Base-by-base conservation (phyloP, 495 filamentous ascomycete genomes). In the Parathielavia appendiculata region DNA sequence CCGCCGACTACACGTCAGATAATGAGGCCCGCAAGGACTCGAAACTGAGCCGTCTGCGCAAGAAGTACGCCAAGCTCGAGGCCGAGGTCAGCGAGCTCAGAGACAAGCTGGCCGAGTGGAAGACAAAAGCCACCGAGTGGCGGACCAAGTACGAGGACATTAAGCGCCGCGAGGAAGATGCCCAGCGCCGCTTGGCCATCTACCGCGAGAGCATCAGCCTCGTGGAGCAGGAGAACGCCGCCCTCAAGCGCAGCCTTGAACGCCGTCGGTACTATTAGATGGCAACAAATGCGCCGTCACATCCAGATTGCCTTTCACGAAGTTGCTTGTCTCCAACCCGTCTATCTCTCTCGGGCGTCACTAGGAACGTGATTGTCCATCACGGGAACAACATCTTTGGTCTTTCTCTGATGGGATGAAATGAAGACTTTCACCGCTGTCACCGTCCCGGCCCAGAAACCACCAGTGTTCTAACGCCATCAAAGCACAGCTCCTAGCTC, bases 1-100 rank as follows among this genome's bases (percentile, higher is more conserved):
- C 63, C 5, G 48, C 59, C 13, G 63, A 65, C 50, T 52, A 39
- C 40, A 14, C 3, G 13, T 56, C 64, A 12, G 63, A 66, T 50
- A 47, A 56, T 41, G 65, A 67, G 6, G 54, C 57, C 34, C 57
- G 57, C 16, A 54, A 55, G 22, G 59, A 61, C 19, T 48, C 30
- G 19, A 65, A 63, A 40, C 49, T 64, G 39, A 57, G 55, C 1
- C 49, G 61, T 7, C 38, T 61, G 34, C 58, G 56, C 11, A 63
- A 60, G 41, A 62, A 63, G 47, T 59, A 54, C 22, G 57, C 56
- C 20, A 32, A 47, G 44, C 63, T 70, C 9, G 58, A 64, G 59
- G 46, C 12, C 57, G 58, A 63, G 35, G 41, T 59, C 43, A 14
- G 46, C 20, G 26, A 45, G 7, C 47, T 68, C 5, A 62, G 56